These are phyloP conservation scores for bread wheat (Triticum aestivum) DNA, from an alignment of 176 grass and related monocot genomes.

Conservation along the genomic window IWGSC_CS_RefSeq_v2.1 NC_057796.1:345085109-345085608, in stretches of 20 bases:
- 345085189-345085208: neutral
- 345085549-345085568: neutral
- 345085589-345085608: neutral
- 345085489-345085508: neutral
- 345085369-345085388: neutral
- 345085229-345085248: too few relatives aligned
- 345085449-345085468: neutral
- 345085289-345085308: neutral
- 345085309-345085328: neutral
- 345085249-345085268: neutral
- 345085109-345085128: neutral
- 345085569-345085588: neutral
- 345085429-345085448: neutral
- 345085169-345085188: neutral
- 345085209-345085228: neutral
- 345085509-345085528: neutral
- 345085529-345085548: neutral
- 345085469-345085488: neutral
- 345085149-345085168: neutral
- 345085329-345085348: neutral
- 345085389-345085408: neutral
- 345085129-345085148: neutral
- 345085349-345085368: neutral
- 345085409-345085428: neutral
- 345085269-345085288: neutral